Conservation (phyloP, 1,284 basidiomycete species). For the Apiotrichum porosum region DNA sequence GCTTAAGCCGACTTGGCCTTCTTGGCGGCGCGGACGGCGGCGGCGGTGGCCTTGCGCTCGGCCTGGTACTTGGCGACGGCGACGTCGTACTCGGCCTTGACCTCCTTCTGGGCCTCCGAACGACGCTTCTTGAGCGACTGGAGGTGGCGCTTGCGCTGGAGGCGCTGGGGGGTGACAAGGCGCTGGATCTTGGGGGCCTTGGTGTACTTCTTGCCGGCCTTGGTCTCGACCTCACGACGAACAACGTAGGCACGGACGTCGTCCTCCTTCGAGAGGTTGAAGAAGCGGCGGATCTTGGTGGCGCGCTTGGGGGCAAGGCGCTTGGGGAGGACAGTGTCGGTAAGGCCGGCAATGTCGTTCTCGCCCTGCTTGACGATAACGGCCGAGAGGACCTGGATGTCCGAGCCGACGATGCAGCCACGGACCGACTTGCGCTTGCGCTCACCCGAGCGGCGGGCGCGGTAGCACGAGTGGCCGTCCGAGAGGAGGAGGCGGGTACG, state of each 20-base stretch:
- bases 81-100: conserved; percentile 86
- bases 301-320: conserved; percentile 76
- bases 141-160: conserved; percentile 95
- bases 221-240: conserved; percentile 78
- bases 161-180: conserved; percentile 86
- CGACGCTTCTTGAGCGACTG: conserved; percentile 82
- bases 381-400: conserved; percentile 91
- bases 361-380: conserved; percentile 98
- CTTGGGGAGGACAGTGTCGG: conserved; percentile 90
- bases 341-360: conserved; percentile 82
- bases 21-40: conserved; percentile 50
- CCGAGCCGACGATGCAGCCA: conserved; percentile 94
- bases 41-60: conserved; percentile 80
- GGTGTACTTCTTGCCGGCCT: conserved; percentile 96
- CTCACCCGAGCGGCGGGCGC: conserved; percentile 85
- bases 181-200: conserved; percentile 77
- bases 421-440: conserved; percentile 98
- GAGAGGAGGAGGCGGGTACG: conserved; percentile 91
- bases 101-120: conserved; percentile 87
- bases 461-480: conserved; percentile 97
- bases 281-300: conserved; percentile 94
- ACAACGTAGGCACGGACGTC: conserved; percentile 98
- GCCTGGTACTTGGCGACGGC: conserved; percentile 83
- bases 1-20: conserved; percentile 26
- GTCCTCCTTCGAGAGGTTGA: conserved; percentile 97